These are phyloP conservation scores for Skeletonema potamos DNA, from an alignment of 108 stramenopile genomes.

Conservation along the genomic window DNA sequence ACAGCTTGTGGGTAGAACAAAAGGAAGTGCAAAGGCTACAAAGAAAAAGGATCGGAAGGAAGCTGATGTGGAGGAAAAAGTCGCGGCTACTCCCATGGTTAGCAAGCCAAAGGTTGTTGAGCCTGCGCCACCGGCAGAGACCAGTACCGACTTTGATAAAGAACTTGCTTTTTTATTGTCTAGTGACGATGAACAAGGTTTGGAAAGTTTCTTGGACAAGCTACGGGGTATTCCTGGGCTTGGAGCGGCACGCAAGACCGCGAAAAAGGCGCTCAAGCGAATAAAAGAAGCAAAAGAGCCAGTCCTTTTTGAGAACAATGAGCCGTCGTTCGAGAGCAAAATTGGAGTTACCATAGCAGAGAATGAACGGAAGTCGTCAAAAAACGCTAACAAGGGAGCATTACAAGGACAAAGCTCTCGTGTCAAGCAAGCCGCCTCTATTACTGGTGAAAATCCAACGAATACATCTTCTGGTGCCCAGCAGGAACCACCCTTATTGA, in stretches of 20 bases:
- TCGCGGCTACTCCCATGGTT: neutral
- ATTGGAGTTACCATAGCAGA: neutral
- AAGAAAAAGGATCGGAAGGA: slow-evolving; percentile 43
- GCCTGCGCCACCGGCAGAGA: neutral
- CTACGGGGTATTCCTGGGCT: slow-evolving; percentile 86
- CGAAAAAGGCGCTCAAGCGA: slow-evolving; percentile 87
- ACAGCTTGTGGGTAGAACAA: slow-evolving; percentile 37
- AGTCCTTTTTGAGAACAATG: slow-evolving; percentile 11
- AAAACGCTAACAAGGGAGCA: neutral
- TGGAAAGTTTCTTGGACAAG: slow-evolving; percentile 68
- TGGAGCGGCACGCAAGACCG: slow-evolving; percentile 84
- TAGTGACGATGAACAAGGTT: slow-evolving; percentile 63
- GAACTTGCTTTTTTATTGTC: slow-evolving; percentile 57
- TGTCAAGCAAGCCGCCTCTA: slow-evolving; percentile 15
- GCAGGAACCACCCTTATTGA: slow-evolving; percentile 50
- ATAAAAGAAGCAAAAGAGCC: slow-evolving; percentile 48
- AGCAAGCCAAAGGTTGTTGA: neutral
- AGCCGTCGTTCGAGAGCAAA: slow-evolving; percentile 11
- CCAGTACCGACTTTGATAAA: slow-evolving; percentile 30
- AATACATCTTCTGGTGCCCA: slow-evolving; percentile 14
- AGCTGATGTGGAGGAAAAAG: slow-evolving; percentile 15
- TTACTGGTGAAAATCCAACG: slow-evolving; percentile 16
- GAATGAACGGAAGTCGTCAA: slow-evolving; percentile 15
- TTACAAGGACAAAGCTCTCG: slow-evolving; percentile 6
- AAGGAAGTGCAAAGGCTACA: slow-evolving; percentile 20